phyloP scores from a whole-genome alignment of 1,284 basidiomycete species.

The Ceratobasidium sp. region DNA sequence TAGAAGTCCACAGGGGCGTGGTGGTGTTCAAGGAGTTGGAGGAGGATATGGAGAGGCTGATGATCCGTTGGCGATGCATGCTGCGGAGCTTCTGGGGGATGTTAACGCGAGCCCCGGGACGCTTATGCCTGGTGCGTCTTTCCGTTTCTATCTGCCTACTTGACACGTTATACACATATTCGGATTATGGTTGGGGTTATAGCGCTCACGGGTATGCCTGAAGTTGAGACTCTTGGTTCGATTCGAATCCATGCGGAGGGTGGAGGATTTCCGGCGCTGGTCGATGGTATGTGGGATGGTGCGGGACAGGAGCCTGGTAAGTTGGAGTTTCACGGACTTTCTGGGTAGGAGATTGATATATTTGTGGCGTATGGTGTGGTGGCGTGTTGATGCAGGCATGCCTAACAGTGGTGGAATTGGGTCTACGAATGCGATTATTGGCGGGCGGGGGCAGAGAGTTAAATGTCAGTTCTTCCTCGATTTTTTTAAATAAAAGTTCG shows the following conservation, averaged over 20 bases:
- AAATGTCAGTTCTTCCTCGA: background rate
- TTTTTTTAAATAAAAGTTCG: too few species aligned
- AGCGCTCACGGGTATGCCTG: background rate
- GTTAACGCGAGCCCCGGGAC: conserved; percentile 1
- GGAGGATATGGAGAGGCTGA: conserved; percentile 4
- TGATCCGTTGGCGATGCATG: conserved; percentile 31
- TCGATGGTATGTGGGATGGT: conserved; percentile 1
- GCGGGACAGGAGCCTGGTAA: background rate
- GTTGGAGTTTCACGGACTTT: background rate
- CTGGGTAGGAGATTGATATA: background rate
- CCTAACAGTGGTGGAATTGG: conserved; percentile 31
- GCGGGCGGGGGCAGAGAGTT: conserved; percentile 14
- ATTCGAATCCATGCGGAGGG: conserved; percentile 23
- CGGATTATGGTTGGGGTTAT: background rate
- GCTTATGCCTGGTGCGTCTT: background rate
- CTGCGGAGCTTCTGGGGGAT: conserved; percentile 25
- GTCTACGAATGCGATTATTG: conserved; percentile 29
- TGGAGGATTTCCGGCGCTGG: conserved; percentile 10
- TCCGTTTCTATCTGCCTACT: background rate
- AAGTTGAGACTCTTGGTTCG: conserved; percentile 1
- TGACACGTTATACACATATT: background rate
- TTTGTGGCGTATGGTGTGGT: background rate
- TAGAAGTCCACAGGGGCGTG: too few species aligned
- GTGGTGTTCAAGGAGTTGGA: too few species aligned
- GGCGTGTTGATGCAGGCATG: background rate